phyloP scores from a whole-genome alignment of 768 basidiomycete species.

The Termitomyces sp. region DNA sequence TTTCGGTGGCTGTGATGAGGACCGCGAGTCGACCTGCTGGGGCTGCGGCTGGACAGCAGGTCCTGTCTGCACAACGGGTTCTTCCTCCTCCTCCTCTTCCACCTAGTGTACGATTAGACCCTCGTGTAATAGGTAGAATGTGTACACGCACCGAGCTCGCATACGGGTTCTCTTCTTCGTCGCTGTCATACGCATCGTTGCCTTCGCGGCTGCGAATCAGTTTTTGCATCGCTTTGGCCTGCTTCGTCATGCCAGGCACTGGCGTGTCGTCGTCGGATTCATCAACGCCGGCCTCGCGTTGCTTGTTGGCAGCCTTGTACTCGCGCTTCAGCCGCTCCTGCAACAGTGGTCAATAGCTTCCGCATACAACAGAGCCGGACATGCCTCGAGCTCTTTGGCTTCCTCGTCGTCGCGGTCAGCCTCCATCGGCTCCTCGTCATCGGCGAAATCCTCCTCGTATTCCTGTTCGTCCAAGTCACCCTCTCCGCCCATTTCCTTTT shows the following conservation, averaged over 20 bases:
- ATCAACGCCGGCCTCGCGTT: constrained; percentile 62
- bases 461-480: constrained; percentile 80
- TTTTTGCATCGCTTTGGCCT: constrained; percentile 81
- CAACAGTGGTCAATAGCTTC: constrained; percentile 6
- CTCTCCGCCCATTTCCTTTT: constrained; percentile 65
- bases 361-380: constrained; percentile 14
- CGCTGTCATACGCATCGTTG: constrained; percentile 75
- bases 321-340: constrained; percentile 84
- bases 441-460: constrained; percentile 81
- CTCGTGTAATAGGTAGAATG: neutral
- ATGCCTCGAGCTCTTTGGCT: constrained; percentile 74
- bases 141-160: constrained; percentile 58
- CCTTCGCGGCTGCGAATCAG: constrained; percentile 82
- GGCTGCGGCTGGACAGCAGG: constrained; percentile 45
- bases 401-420: constrained; percentile 80
- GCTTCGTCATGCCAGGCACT: constrained; percentile 50
- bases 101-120: too few relatives aligned
- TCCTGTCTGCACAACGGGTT: constrained; percentile 32
- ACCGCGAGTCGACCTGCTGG: constrained; percentile 40
- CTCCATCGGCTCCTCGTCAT: constrained; percentile 78
- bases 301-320: constrained; percentile 74
- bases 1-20: constrained; percentile 39
- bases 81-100: constrained; percentile 76
- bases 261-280: constrained; percentile 71
- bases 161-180: constrained; percentile 83